A percentile compares a stretch with the other conserved stretches of the same genome.
Evolutionary conservation across 352 stramenopile species (phyloP).

Genomic region (Phytophthora citrophthora): DNA sequence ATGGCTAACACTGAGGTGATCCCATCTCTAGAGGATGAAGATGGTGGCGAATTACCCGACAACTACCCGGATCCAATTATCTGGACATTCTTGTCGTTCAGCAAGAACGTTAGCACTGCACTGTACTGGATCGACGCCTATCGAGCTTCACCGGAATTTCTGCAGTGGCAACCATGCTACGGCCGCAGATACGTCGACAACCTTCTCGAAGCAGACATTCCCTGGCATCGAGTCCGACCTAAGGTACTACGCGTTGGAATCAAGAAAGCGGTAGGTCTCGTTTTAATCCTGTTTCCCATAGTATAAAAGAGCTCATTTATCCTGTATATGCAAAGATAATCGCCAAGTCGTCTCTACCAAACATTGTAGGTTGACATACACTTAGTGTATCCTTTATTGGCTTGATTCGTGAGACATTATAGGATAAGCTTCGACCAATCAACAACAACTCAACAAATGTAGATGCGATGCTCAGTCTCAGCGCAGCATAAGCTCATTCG

Average conservation of each 20-base stretch:
- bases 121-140: slow-evolving; percentile 59
- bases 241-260: not conserved
- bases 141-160: slow-evolving; percentile 31
- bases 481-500: slow-evolving; percentile 11
- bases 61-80: slow-evolving; percentile 41
- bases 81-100: slow-evolving; percentile 68
- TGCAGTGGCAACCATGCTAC: slow-evolving; percentile 55
- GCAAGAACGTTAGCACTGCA: slow-evolving; percentile 24
- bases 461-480: slow-evolving; percentile 4
- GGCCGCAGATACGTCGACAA: slow-evolving; percentile 23
- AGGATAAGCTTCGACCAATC: no score
- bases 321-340: no score
- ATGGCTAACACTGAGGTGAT: not conserved
- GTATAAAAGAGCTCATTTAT: no score
- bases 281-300: no score
- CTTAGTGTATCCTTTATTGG: no score
- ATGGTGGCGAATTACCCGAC: slow-evolving; percentile 5
- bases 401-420: no score
- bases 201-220: slow-evolving; percentile 4
- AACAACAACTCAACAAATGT: no score
- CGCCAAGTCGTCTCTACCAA: no score
- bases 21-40: not conserved
- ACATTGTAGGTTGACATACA: no score
- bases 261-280: not conserved
- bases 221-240: slow-evolving; percentile 4